Percentiles rank a stretch among this genome's conserved stretches.
Evolutionary conservation across 2,329 filamentous ascomycete species (phyloP).

Genomic region (Didymella glomerata): DNA sequence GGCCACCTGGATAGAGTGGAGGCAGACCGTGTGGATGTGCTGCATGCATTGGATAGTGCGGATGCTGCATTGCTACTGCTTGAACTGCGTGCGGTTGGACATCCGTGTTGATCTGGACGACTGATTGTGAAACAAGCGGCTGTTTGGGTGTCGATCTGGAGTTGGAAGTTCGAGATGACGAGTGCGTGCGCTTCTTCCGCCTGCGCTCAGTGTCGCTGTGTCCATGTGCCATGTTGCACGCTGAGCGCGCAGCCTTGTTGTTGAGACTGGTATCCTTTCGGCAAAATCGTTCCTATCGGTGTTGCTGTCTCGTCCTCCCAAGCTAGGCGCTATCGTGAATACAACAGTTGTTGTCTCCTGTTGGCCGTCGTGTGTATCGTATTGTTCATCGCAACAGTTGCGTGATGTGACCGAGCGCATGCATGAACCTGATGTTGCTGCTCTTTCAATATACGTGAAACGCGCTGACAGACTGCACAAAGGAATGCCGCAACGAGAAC

Average conservation of each 20-base stretch:
- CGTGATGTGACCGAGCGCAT: constrained; percentile 6
- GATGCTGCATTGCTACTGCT: constrained; percentile 22
- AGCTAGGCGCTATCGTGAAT: constrained; percentile 12
- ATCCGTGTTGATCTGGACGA: constrained; percentile 6
- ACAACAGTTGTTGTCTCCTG: constrained; percentile 19
- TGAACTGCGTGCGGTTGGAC: constrained; percentile 23
- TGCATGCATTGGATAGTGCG: constrained; percentile 19
- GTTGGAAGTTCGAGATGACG: constrained; percentile 14
- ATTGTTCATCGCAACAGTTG: constrained; percentile 20
- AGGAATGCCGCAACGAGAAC: not conserved
- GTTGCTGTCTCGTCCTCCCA: not conserved
- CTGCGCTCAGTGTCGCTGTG: constrained; percentile 19
- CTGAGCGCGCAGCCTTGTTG: not conserved
- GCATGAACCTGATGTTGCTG: constrained; percentile 13
- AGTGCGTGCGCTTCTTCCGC: constrained; percentile 12
- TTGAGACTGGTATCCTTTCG: not conserved
- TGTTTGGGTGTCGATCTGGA: constrained; percentile 11
- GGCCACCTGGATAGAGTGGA: constrained; percentile 25
- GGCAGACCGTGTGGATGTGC: constrained; percentile 19
- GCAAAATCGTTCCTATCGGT: not conserved
- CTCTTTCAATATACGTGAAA: constrained; percentile 10
- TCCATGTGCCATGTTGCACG: constrained; percentile 13
- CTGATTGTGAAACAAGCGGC: constrained; percentile 11
- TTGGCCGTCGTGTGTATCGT: constrained; percentile 9
- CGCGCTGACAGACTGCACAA: constrained; percentile 11